Evolutionary conservation across 805 yeast genomes (phyloP), one percentile per base, ranked within the genome.

Genomic region (Gaillardinia entomophila): DNA sequence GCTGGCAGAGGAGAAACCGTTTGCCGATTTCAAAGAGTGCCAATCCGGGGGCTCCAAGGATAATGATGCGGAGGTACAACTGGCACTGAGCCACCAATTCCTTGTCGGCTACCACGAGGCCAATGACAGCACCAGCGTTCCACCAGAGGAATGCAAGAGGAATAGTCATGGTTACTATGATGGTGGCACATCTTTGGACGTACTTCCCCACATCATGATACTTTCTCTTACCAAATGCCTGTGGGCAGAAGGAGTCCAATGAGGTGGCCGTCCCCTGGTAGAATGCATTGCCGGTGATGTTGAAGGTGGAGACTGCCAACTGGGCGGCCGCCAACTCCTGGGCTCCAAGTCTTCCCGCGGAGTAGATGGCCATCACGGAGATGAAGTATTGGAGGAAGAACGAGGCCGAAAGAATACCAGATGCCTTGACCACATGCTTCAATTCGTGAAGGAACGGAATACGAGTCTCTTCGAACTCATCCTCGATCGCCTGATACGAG

Each of bases 191-290:
- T 17, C 57, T 34, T 37, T 51, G 58, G 41, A 53, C 49, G 35
- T 53, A 53, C 4, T 46, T 36, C 2, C 58, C 58, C 18, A 53
- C 58, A 35, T 50, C 37, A 12, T 35, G 30, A 20, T 24, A 37
- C 27, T 40, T 42, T 5, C 45, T 41, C 7, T 51, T 46, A 2
- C 58, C 58, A 27, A 37, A 51, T 4, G 58, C 57, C 33, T 50
- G 58, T 4, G 57, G 47, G 27, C 58, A 53, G 29, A 51, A 43
- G 16, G 53, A 40, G 40, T 53, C 58, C 27, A 53, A 36, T 24
- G 44, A 38, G 18, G 58, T 51, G 28, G 58, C 51, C 55, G 50
- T 53, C 13, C 58, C 58, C 29, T 53, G 57, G 36, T 49, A 53
- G 12, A 53, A 41, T 6, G 53, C 41, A 25, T 51, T 36, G 1